Evolutionary conservation across 768 basidiomycete species (phyloP).

Genomic region (Boletus vinaceobasis): DNA sequence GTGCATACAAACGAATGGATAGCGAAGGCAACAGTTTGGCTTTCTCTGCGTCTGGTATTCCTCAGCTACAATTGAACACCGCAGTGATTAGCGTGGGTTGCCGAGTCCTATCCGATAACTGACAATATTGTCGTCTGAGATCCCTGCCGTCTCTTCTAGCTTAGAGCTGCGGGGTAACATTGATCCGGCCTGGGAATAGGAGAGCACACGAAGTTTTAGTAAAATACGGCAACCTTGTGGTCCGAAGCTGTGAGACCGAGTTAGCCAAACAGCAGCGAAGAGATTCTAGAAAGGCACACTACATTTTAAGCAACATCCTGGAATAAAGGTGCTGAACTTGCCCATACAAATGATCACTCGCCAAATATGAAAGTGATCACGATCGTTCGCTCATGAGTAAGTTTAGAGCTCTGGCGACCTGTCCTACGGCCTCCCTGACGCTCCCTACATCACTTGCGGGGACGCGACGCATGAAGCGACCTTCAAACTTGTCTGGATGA

Average conservation of each 20-base stretch:
- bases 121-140: not conserved
- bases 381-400: slow-evolving; percentile 42
- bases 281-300: not conserved
- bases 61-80: not conserved
- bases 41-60: not conserved
- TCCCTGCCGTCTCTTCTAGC: not conserved
- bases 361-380: not conserved
- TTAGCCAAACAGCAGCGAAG: not conserved
- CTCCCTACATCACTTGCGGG: slow-evolving; percentile 41
- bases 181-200: not conserved
- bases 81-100: not conserved
- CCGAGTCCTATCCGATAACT: not conserved
- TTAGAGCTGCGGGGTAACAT: not conserved
- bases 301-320: not conserved
- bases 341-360: not conserved
- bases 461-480: slow-evolving; percentile 58
- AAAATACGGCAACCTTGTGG: not conserved
- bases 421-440: slow-evolving; percentile 60
- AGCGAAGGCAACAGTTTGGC: not conserved
- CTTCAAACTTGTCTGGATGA: slow-evolving; percentile 82
- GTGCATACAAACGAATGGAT: not conserved
- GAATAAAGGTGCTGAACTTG: not conserved
- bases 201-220: not conserved
- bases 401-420: slow-evolving; percentile 61
- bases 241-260: not conserved